Conservation (phyloP, 768 basidiomycete species). For the Coprinellus micaceus region DNA sequence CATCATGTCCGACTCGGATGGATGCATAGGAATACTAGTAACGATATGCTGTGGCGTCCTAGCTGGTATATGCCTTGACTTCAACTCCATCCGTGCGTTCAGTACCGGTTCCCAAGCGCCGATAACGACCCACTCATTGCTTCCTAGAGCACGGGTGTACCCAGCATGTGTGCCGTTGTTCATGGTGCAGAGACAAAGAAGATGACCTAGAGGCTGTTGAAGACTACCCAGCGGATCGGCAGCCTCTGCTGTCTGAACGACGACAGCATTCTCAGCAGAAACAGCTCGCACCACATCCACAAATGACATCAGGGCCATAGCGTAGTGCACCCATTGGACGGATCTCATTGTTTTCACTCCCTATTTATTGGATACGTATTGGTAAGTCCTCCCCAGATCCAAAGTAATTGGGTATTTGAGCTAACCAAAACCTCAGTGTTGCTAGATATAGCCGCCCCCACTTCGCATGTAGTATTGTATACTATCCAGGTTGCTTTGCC, state of each 20-base stretch:
- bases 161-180: conserved; percentile 25
- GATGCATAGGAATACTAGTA: conserved; percentile 23
- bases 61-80: conserved; percentile 37
- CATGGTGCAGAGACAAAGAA: conserved; percentile 14
- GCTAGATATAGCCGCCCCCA: too few species aligned
- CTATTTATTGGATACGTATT: too few species aligned
- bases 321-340: neutral
- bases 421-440: too few species aligned
- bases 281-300: conserved; percentile 20
- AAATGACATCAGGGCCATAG: conserved; percentile 18
- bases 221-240: conserved; percentile 17
- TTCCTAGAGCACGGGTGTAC: conserved; percentile 34
- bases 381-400: too few species aligned
- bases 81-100: conserved; percentile 33
- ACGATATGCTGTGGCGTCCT: conserved; percentile 32
- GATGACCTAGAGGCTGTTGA: neutral
- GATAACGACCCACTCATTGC: neutral
- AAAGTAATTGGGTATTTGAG: too few species aligned
- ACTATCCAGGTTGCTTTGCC: too few species aligned
- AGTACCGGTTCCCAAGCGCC: neutral
- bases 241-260: conserved; percentile 25
- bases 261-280: conserved; percentile 17
- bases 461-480: too few species aligned
- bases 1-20: conserved; percentile 24
- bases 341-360: too few species aligned